Base-by-base conservation (phyloP, 495 filamentous ascomycete species). In the Gamarada debralockiae region DNA sequence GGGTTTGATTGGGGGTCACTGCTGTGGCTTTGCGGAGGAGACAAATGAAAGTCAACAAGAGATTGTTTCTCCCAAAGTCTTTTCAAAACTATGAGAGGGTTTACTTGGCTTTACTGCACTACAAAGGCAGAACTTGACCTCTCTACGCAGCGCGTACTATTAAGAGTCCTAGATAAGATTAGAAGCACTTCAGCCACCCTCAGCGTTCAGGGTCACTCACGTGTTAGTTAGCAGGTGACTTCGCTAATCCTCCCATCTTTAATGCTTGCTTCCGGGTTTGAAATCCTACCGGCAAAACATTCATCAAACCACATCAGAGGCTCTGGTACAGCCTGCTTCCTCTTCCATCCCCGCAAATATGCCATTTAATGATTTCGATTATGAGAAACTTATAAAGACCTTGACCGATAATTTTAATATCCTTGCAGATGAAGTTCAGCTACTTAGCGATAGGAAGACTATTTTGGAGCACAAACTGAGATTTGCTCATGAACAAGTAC, bases 341-440 rank as follows among this genome's bases (percentile, higher is more conserved):
- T 24, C 18, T 33, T 52, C 20, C 43, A n/a, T 18, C 15, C 18
- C 15, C 14, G 18, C 17, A 31, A 50, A 33, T 49, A 63, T 63
- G 60, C 46, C 60, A 53, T 53, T 33, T 23, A 56, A 51, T 50
- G 48, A 59, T n/a, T 24, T 53, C 42, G 58, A 61, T 29, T 52
- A 59, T 42, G 62, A 65, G 21, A 65, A 68, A 31, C 69, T 76
- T 14, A 70, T 68, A 15, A 73, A 70, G 67, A 73, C 70, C 57
- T 66, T 81, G 50, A 72, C 70, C 33, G 73, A 73, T 61, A 86
- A 83, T 48, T 89, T 84, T 70, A 83, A 80, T 65, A 74, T 77
- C 31, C 73, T 88, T 33, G 77, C 78, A 41, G 74, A 79, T 56
- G 76, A 81, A 68, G 75, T 80, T 8, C 76, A 81, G 65, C 68